Evolutionary conservation across 1,284 basidiomycete genomes (phyloP), one percentile per base, ranked within the genome.

Genomic region (Leccinum pallidistipes): DNA sequence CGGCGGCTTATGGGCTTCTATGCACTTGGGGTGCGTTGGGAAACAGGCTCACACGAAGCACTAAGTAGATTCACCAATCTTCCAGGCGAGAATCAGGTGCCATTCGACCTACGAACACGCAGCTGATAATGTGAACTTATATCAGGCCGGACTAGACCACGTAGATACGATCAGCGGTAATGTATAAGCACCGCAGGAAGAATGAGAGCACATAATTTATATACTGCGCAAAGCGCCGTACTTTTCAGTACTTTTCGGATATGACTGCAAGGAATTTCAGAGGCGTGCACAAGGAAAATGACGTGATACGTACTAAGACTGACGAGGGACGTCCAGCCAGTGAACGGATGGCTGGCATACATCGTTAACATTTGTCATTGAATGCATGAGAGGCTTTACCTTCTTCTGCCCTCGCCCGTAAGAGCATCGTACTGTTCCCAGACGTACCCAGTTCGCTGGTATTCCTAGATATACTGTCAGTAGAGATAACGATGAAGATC

Each of bases 341-440:
- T 95, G 78, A 95, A 95, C 0, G 94, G 93, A 74, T 95, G 92
- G 68, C 93, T 94, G 59, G 61, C n/a, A 38, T 53, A 60, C 24
- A 59, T 56, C n/a, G 57, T 63, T 31, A 64, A 56, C 54, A 62
- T 38, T 58, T 36, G 43, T 50, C 51, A 51, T 40, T 43, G 12
- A 56, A 63, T 31, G 52, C 29, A 56, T 24, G 29, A 62, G 12
- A 56, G 55, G 61, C 75, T 78, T 62, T 66, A 87, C 92, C 91
- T 95, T 78, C 95, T 80, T 71, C 83, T 84, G 1, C 95, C 95
- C 70, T 92, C 84, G 12, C 95, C 95, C 10, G 86, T 92, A 9
- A 80, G 76, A 0, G 94, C 79, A 72, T 98, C 90, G 74, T 97
- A 98, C 75, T 98, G 96, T 75, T 98, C 95, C 94, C 95, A 98